Evolutionary conservation across 1,284 basidiomycete species (phyloP), one percentile per base, ranked within the genome.

Genomic region (Cronartium quercuum): DNA sequence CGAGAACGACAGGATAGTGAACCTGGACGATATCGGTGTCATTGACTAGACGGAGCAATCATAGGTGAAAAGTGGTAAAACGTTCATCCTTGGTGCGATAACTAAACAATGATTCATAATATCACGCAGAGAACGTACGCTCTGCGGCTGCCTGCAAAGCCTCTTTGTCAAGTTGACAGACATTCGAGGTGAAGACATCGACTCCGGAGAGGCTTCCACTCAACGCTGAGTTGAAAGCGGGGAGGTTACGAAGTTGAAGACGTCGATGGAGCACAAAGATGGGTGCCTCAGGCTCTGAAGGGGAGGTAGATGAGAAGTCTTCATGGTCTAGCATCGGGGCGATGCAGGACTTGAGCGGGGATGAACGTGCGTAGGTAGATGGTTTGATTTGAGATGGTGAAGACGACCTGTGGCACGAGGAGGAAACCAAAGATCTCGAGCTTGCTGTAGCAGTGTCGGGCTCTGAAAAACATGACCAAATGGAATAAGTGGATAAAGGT

Each of bases 1-100:
- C 55, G 40, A 37, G 58, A n/a, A 41, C 41, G 40, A 47, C 21
- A 10, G 71, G 71, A 51, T 51, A 67, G 44, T 75, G 71, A 35
- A 75, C 55, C 37, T 66, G 64, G 44, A 75, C 71, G 35, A 75
- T 38, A 60, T 75, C 71, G n/a, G 71, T 75, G 44, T 75, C 71
- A 38, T 65, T 41, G 12, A 60, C 34, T 55, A 68, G 41, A 57
- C 21, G 51, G n/a, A 68, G 44, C 34, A 58, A 35, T 15, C 47
- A 38, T 18, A 57, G 34, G 24, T 1, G 18, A 38, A 58, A 58
- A 41, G 40, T 12, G 6, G 1, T 37, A 38, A 24, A 68, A 68
- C 35, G n/a, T 29, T 29, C 57, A 57, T 3, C 57, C 18, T 7
- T 57, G n/a, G n/a, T 57, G 37, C 10, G 38, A 38, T 60, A 38